Evolutionary conservation across 495 filamentous ascomycete genomes (phyloP).

Genomic region (Penicillium canescens): DNA sequence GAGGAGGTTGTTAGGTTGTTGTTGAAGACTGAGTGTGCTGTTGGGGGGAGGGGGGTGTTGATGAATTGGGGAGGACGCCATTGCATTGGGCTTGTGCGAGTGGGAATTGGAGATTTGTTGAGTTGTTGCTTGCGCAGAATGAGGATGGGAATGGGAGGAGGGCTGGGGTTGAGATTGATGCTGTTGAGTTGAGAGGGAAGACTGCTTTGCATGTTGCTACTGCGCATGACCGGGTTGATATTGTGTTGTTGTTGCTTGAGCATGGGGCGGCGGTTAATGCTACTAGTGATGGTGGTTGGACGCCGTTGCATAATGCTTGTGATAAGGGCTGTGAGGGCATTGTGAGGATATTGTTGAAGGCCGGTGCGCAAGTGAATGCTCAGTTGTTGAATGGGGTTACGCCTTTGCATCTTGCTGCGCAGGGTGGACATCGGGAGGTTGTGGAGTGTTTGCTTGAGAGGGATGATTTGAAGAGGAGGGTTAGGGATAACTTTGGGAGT

Average conservation of each 20-base stretch:
- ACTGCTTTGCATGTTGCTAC: constrained; percentile 62
- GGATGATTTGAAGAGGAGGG: constrained; percentile 44
- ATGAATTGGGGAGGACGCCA: constrained; percentile 55
- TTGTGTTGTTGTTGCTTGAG: constrained; percentile 55
- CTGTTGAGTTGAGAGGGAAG: constrained; percentile 57
- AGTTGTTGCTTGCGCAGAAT: constrained; percentile 51
- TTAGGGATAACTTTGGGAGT: constrained; percentile 61
- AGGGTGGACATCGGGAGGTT: constrained; percentile 57
- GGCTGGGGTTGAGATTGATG: constrained; percentile 48
- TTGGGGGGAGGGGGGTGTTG: constrained; percentile 33
- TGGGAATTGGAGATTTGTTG: constrained; percentile 56
- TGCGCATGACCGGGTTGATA: constrained; percentile 51
- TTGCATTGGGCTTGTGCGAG: constrained; percentile 66
- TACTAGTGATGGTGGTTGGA: constrained; percentile 62
- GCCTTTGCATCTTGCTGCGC: constrained; percentile 62
- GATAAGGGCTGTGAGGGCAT: constrained; percentile 54
- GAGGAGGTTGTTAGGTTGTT: constrained; percentile 49
- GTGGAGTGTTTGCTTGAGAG: constrained; percentile 54
- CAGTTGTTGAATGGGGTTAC: constrained; percentile 59
- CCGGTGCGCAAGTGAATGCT: constrained; percentile 56
- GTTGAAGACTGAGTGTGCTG: constrained; percentile 39
- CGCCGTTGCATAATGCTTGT: constrained; percentile 63
- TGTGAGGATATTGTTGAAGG: constrained; percentile 48
- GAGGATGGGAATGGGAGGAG: constrained; percentile 53
- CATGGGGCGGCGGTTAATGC: constrained; percentile 55